A percentile compares a stretch with the other conserved stretches of the same genome.
These are phyloP conservation scores for Logfia minima DNA, from an alignment of 129 eudicot species.

Conservation along the genomic window DNA sequence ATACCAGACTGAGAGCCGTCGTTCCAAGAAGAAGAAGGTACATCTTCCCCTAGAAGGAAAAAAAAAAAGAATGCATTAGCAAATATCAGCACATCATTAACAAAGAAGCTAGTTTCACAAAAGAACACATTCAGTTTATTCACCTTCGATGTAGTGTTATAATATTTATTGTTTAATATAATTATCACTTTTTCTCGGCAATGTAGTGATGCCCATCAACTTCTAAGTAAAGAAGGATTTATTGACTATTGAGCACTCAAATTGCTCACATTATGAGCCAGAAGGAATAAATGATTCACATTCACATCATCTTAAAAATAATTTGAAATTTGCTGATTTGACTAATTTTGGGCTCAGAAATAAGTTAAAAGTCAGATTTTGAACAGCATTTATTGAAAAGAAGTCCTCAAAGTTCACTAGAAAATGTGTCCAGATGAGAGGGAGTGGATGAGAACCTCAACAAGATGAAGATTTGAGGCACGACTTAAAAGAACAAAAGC, in stretches of 20 bases:
- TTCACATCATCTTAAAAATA: neutral
- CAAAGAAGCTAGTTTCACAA: neutral
- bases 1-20: conserved; percentile 94
- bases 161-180: neutral
- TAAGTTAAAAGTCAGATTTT: neutral
- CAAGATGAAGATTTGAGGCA: conserved; percentile 86
- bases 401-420: neutral
- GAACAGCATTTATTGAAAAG: neutral
- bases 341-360: neutral
- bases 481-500: conserved; percentile 98
- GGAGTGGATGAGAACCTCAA: conserved; percentile 57
- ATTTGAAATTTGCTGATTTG: neutral
- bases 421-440: neutral
- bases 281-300: neutral
- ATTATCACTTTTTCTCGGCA: neutral
- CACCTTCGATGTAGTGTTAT: neutral
- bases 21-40: conserved; percentile 96
- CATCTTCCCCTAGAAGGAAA: conserved; percentile 73
- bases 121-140: neutral
- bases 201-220: neutral
- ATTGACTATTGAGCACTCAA: neutral
- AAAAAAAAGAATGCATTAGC: conserved; percentile 10
- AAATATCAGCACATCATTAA: neutral
- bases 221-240: neutral
- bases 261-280: neutral